phyloP scores from a whole-genome alignment of 2,329 filamentous ascomycete genomes.

The Lasiodiplodia sp. region DNA sequence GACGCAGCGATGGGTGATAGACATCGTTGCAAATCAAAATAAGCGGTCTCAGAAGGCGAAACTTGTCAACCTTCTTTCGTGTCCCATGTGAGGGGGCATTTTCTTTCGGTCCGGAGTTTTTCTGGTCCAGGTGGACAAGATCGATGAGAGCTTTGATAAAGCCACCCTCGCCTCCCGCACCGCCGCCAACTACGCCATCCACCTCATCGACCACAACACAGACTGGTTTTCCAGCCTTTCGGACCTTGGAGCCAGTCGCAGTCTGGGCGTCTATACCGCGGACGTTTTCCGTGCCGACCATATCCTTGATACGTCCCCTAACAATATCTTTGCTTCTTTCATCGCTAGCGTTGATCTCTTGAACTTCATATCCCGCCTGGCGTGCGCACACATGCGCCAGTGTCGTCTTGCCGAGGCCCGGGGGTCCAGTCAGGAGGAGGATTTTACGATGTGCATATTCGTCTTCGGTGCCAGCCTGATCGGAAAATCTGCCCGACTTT shows the following conservation, averaged over 20 bases:
- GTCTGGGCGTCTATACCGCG: constrained; percentile 69
- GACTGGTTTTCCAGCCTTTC: constrained; percentile 81
- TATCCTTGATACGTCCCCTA: constrained; percentile 87
- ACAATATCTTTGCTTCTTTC: constrained; percentile 91
- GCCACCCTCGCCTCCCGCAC: constrained; percentile 79
- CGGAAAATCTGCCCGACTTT: constrained; percentile 54
- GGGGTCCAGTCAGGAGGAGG: constrained; percentile 86
- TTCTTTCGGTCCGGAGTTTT: constrained; percentile 63
- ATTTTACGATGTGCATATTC: constrained; percentile 87
- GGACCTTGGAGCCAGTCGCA: constrained; percentile 59
- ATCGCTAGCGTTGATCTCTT: constrained; percentile 98
- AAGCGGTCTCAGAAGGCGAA: constrained; percentile 84
- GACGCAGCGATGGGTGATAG: constrained; percentile 87
- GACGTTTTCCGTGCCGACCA: constrained; percentile 92
- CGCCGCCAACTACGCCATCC: constrained; percentile 86
- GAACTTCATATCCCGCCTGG: constrained; percentile 94
- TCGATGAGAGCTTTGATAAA: constrained; percentile 97
- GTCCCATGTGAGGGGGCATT: constrained; percentile 40
- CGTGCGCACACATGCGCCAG: constrained; percentile 93
- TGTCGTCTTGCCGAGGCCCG: constrained; percentile 94
- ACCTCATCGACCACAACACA: constrained; percentile 97
- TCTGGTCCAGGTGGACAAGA: constrained; percentile 83
- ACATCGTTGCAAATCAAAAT: constrained; percentile 98
- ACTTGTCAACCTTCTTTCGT: constrained; percentile 81
- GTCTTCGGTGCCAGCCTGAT: constrained; percentile 57